Percentiles rank a stretch among this genome's conserved stretches.
phyloP scores from a whole-genome alignment of 768 basidiomycete species.

The Hirschioporus abietinus region DNA sequence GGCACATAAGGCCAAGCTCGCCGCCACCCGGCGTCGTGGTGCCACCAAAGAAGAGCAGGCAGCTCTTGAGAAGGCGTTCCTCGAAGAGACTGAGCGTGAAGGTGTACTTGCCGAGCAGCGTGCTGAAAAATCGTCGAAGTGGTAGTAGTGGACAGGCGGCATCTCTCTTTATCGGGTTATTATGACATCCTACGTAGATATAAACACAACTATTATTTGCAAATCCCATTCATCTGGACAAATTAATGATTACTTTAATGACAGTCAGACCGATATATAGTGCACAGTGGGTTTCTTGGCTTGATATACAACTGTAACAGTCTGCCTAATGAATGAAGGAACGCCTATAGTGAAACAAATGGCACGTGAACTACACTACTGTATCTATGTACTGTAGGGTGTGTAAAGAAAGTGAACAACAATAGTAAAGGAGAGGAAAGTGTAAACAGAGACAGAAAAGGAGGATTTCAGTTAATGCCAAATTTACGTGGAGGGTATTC shows the following conservation, averaged over 20 bases:
- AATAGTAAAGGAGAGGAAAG: neutral
- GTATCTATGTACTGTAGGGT: neutral
- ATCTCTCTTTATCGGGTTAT: neutral
- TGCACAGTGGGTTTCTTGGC: neutral
- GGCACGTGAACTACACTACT: neutral
- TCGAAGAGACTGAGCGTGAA: slow-evolving; percentile 69
- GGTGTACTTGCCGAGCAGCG: slow-evolving; percentile 62
- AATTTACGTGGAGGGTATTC: neutral
- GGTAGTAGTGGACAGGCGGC: neutral
- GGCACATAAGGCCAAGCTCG: slow-evolving; percentile 65
- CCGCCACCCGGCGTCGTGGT: slow-evolving; percentile 56
- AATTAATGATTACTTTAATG: neutral
- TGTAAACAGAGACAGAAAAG: neutral
- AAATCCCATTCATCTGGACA: neutral
- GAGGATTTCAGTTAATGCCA: neutral
- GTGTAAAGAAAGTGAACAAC: neutral
- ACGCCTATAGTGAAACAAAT: neutral
- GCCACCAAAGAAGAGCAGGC: slow-evolving; percentile 48
- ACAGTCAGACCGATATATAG: neutral
- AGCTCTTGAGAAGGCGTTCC: slow-evolving; percentile 54
- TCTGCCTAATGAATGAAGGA: neutral
- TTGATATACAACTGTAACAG: neutral
- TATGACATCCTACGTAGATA: neutral
- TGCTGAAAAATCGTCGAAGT: slow-evolving; percentile 22
- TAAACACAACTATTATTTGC: neutral